Evolutionary conservation across 768 basidiomycete genomes (phyloP), one percentile per base, ranked within the genome.

Genomic region (Mycena vulgaris): DNA sequence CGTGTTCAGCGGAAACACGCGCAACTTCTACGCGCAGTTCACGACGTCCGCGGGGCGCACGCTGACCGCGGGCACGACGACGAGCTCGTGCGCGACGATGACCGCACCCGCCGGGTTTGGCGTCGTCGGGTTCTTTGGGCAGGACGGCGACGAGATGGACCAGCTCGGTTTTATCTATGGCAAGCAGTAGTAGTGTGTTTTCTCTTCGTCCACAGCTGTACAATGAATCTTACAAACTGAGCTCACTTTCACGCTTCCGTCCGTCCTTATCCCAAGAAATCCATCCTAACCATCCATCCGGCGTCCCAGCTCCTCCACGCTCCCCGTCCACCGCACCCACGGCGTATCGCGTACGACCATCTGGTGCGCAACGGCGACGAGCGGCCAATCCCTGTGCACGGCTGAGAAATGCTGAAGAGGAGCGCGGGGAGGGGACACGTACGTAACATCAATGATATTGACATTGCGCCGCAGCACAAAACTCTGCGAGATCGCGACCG

Each of bases 101-200:
- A 77, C 51, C 31, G 74, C 79, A 6, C 82, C 82, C 0, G 70
- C 74, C 19, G 81, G 81, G 63, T 75, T 75, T 21, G 78, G 78
- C 79, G 78, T 82, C 9, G 76, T 80, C 11, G 79, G 74, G 19
- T 82, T 81, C 69, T 82, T 77, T 76, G 80, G 80, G 27, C 70
- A 80, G 30, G 71, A 68, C 48, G 80, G 77, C 55, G 71, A 79
- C 47, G 80, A 79, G 61, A 71, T 82, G 25, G 78, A 81, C 17
- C 63, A 64, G 35, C 65, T 71, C 21, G 69, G 69, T 14, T 66
- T 70, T 13, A 65, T 70, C 27, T 70, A 56, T 28, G 51, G 51
- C 1, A 68, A 56, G 52, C 66, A 61, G 42, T 61, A 68, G 42
- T 37, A 37, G 35, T n/a, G n/a, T n/a, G n/a, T n/a, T n/a, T n/a